Base-by-base conservation (phyloP, 306 rosid genomes). In the Vicia villosa region DNA sequence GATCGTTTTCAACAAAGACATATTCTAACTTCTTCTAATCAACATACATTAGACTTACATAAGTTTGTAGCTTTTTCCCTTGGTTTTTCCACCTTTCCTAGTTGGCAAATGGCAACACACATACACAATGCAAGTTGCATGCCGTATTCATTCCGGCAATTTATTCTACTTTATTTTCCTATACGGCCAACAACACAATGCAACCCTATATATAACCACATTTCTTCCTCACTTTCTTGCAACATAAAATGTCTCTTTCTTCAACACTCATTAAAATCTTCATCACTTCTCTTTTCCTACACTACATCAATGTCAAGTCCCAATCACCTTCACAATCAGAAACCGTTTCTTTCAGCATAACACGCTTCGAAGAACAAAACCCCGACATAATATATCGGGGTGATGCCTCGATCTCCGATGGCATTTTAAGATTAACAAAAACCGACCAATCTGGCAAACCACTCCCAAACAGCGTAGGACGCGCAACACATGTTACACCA, bases 401-500 rank as follows among this genome's bases (percentile, higher is more conserved):
- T 2, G 77, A 60, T 20, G 72, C 78, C 32, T 40, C 32, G 4
- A 2, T 66, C 3, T 50, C 75, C 1, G 17, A 1, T 1, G 72
- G 72, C 13, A 43, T 24, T 22, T 20, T 80, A 13, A 45, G 69
- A 26, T 36, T 81, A 10, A 66, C 84, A 62, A 60, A 76, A 69
- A 71, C 36, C 0, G 77, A 68, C 34, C 8, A 34, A 16, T 1
- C 1, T 2, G 84, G 64, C 0, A 16, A 65, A 1, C 71, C 81
- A 16, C 30, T 57, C 6, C 47, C 11, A 14, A 16, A 51, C 1
- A 76, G 75, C n/a, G 80, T 74, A 4, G 84, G 84, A 12, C 37
- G 22, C 11, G 80, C 63, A 0, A 21, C 51, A 2, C 67, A 69
- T 24, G 0, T 10, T 3, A 46, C 66, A 0, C 67, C 77, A 0